Evolutionary conservation across 2,329 filamentous ascomycete genomes (phyloP), one percentile per base, ranked within the genome.

Genomic region (Aspergillus awamori): DNA sequence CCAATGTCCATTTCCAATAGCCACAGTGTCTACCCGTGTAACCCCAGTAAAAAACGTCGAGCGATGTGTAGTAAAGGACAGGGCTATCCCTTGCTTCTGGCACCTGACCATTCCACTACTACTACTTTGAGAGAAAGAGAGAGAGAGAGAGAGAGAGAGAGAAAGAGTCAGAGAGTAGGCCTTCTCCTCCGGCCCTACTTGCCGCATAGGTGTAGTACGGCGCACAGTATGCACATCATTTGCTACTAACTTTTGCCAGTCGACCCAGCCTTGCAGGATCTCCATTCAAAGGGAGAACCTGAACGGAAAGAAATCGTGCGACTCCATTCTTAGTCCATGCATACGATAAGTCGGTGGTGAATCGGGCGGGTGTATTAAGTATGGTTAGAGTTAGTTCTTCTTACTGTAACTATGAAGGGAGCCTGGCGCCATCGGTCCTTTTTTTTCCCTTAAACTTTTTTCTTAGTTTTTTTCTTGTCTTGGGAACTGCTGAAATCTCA

Each of bases 71-170:
- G 10, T 30, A 20, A 54, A 26, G 58, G 17, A 55, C 62, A 62
- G 52, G 64, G 59, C 58, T 59, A 59, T 62, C 62, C 63, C 64
- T 65, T 65, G 60, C 62, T 57, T 62, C 48, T 17, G 53, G 51
- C 38, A 53, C 58, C 51, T 58, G 51, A 62, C 43, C 51, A 63
- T 53, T 49, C 51, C 39, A 20, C 39, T 7, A 39, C 8, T 20
- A 24, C 17, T 26, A 20, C 8, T 17, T 28, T 36, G 33, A 13
- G 28, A 8, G 5, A 30, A 6, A 30, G 28, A 30, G 26, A 13
- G 28, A 8, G 5, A 30, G 6, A 30, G 28, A 30, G 26, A 30
- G 5, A 36, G 30, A 33, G 33, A 2, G 11, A 36, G 11, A 33
- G 30, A 33, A 5, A 36, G 33, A 36, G 33, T 36, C 33, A 36